Evolutionary conservation across 2,329 filamentous ascomycete genomes (phyloP).

Genomic region (Fusarium pseudograminearum): DNA sequence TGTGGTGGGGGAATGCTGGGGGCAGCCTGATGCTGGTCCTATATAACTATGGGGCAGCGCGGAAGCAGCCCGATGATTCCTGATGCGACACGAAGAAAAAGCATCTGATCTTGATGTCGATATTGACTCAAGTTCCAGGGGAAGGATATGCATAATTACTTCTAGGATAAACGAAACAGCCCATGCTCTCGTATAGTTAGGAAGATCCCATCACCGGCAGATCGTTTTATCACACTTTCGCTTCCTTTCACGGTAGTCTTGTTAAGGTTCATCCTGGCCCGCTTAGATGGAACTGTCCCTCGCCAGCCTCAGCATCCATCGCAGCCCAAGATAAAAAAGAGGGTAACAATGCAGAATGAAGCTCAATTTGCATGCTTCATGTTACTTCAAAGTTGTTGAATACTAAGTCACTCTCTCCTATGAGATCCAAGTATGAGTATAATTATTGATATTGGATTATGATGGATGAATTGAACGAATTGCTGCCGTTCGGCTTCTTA

Average conservation of each 20-base stretch:
- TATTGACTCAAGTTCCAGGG: background rate
- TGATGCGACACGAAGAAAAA: conserved; percentile 21
- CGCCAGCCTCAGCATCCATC: conserved; percentile 13
- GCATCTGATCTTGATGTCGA: conserved; percentile 13
- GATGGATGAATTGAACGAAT: background rate
- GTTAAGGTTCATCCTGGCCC: conserved; percentile 28
- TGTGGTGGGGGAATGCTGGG: conserved; percentile 28
- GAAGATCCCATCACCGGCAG: background rate
- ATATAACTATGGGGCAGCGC: conserved; percentile 11
- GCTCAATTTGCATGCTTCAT: conserved; percentile 15
- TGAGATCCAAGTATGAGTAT: too few relatives aligned
- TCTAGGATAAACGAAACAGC: background rate
- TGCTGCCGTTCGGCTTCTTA: background rate
- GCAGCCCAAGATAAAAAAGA: conserved; percentile 21
- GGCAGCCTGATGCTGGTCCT: conserved; percentile 25
- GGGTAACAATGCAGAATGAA: conserved; percentile 5
- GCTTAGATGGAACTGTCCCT: conserved; percentile 16
- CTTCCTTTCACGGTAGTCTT: background rate
- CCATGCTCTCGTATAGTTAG: background rate
- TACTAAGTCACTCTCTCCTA: background rate
- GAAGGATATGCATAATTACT: background rate
- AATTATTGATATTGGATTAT: background rate
- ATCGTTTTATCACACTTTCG: conserved; percentile 4
- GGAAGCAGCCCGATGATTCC: conserved; percentile 29
- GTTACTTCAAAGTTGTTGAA: conserved; percentile 6